Evolutionary conservation across 2,329 filamentous ascomycete species (phyloP).

Genomic region (Penicillium sp.): DNA sequence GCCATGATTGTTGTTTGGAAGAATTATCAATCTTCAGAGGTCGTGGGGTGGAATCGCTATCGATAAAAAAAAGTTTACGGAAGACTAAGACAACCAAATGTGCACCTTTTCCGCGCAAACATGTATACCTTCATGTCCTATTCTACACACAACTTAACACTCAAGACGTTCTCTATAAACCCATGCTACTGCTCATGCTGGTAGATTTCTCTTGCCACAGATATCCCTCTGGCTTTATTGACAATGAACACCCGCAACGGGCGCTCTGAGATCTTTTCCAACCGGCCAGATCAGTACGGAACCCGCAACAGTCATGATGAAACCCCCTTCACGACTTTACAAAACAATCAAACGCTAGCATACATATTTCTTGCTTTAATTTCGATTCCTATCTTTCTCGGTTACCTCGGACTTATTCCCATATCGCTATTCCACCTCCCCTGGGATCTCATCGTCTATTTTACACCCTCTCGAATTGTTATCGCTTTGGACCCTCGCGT

Average conservation of each 20-base stretch:
- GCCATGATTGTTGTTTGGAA: constrained; percentile 35
- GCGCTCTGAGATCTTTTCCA: constrained; percentile 30
- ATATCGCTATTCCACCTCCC: constrained; percentile 30
- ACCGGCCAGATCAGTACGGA: constrained; percentile 27
- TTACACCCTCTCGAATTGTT: constrained; percentile 41
- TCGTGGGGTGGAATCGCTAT: constrained; percentile 34
- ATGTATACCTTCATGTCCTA: constrained; percentile 11
- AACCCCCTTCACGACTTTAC: constrained; percentile 25
- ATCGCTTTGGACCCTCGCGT: constrained; percentile 52
- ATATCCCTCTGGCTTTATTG: constrained; percentile 17
- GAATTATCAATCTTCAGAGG: constrained; percentile 21
- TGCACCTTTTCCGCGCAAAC: constrained; percentile 19
- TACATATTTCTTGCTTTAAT: constrained; percentile 29
- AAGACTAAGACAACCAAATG: constrained; percentile 21
- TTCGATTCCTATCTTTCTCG: constrained; percentile 31
- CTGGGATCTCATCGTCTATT: constrained; percentile 42
- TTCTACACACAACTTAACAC: constrained; percentile 1
- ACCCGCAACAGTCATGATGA: constrained; percentile 35
- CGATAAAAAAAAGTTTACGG: constrained; percentile 39
- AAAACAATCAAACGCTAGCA: constrained; percentile 29
- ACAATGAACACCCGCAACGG: constrained; percentile 39
- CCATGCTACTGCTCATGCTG: constrained; percentile 15
- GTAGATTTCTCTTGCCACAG: constrained; percentile 21
- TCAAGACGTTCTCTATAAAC: neutral
- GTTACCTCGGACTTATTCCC: constrained; percentile 31